phyloP scores from a whole-genome alignment of 2,329 filamentous ascomycete genomes.

The Curvularia spicifera region DNA sequence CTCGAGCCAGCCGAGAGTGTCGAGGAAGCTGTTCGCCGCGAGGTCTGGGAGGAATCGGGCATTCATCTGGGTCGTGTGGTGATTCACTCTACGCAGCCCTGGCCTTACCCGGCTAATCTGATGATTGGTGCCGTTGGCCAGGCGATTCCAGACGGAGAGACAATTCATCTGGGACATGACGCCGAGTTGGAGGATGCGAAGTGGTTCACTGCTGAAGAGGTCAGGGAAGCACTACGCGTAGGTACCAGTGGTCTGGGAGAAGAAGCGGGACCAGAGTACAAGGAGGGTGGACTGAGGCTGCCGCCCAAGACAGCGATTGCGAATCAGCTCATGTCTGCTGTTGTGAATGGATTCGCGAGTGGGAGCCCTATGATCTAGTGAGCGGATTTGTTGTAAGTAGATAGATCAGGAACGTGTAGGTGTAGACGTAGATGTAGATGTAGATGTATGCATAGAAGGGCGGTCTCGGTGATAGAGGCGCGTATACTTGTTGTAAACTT shows the following conservation, averaged over 20 bases:
- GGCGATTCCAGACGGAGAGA: slow-evolving; percentile 79
- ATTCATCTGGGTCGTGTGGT: slow-evolving; percentile 58
- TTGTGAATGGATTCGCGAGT: slow-evolving; percentile 75
- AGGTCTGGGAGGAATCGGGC: slow-evolving; percentile 60
- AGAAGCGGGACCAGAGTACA: slow-evolving; percentile 68
- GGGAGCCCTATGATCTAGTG: slow-evolving; percentile 54
- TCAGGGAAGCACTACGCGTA: slow-evolving; percentile 72
- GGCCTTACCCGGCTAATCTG: slow-evolving; percentile 61
- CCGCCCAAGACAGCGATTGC: slow-evolving; percentile 91
- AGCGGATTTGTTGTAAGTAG: not conserved
- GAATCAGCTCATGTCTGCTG: slow-evolving; percentile 81
- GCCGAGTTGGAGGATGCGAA: slow-evolving; percentile 87
- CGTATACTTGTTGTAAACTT: slow-evolving; percentile 7
- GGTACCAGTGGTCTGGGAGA: slow-evolving; percentile 74
- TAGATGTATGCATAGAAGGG: slow-evolving; percentile 6
- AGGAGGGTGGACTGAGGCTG: slow-evolving; percentile 77
- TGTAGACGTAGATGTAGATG: not conserved
- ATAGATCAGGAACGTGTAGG: not conserved
- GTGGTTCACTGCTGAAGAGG: slow-evolving; percentile 86
- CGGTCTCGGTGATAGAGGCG: slow-evolving; percentile 6
- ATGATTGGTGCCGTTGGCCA: slow-evolving; percentile 79
- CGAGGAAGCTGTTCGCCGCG: slow-evolving; percentile 59
- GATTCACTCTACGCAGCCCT: slow-evolving; percentile 60
- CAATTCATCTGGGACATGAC: slow-evolving; percentile 82
- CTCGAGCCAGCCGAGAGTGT: slow-evolving; percentile 59